Base-by-base conservation (phyloP, 257 asterid genomes). In the Gentiana macrophylla region DNA sequence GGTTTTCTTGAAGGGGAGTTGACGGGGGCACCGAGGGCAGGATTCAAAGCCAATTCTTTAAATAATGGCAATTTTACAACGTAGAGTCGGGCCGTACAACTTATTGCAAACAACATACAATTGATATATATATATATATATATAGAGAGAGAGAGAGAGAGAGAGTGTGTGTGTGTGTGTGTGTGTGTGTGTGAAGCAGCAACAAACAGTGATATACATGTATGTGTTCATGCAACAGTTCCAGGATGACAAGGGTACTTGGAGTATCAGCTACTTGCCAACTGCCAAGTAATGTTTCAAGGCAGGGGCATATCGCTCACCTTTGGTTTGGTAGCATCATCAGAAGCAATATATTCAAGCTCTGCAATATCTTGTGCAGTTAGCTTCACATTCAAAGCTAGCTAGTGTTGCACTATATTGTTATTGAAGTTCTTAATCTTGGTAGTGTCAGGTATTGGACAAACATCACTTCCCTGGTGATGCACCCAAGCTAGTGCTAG, bases 401-500 rank as follows among this genome's bases (percentile, higher is more conserved):
- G 63, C 24, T 24, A 24, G 24, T 24, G 24, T 24, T 24, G 24
- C 24, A 24, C 24, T 4, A 75, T 58, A 35, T 75, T 75, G 54
- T 76, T 57, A 34, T 70, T 71, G 3, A 76, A 52, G 61, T 79
- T 76, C 4, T 43, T 62, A 45, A 76, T 57, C 61, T 70, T 76
- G 3, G 86, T 79, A 34, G 79, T 77, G 13, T 79, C 83, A 1
- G 80, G 84, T 24, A 77, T 77, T 2, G 83, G 83, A 24, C 83
- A 66, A 49, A 77, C 77, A 35, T 73, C 75, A 24, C 61, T 62
- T 49, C 86, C 86, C 62, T 72, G 84, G 61, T 77, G 81, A 70
- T 74, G 86, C n/a, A 80, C 67, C 86, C 86, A 80, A 4, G 84
- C 83, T 60, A 80, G 70, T 0, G 84, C 81, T 3, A 80, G 75